Base-by-base conservation (phyloP, 163 green algal species). In the Volvox carteri region DNA sequence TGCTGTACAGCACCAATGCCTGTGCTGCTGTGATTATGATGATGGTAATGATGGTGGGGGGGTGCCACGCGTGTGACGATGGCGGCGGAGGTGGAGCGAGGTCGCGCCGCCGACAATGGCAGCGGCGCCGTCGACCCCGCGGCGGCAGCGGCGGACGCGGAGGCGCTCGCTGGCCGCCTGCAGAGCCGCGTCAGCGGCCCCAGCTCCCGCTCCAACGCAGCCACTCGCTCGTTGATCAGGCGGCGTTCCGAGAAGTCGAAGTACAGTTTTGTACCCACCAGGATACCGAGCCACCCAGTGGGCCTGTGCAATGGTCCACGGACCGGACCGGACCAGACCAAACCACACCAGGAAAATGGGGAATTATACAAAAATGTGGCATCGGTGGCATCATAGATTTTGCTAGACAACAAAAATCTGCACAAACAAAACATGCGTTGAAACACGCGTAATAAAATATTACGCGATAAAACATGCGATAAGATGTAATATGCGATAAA, bases 191-290 rank as follows among this genome's bases (percentile, higher is more conserved):
- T 28, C 52, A 89, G 52, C 14, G 84, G 50, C 7, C 68, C 84
- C 54, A 89, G 72, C 84, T 89, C 84, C 18, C 84, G 70, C 72
- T 84, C 84, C 50, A 89, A n/a, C 23, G 84, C 52, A 0, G 52
- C 54, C 52, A 89, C 73, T 1, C 72, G 52, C 16, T 84, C 84
- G 11, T 41, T 52, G 12, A 89, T 89, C n/a, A 89, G 84, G 54
- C 72, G 72, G 28, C 84, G 70, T 48, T 89, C 85, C 28, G 52
- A 67, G 37, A 85, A 86, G 85, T 93, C 89, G 48, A 91, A 93
- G 56, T 93, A 93, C 7, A 93, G 90, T 62, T 90, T 90, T n/a
- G 78, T 91, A 60, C 90, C 90, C 1, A 93, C 50, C 35, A 93
- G 78, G 62, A 87, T 87, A 60, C 90, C 90, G 48, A 93, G 73